Base-by-base conservation (phyloP, 2,329 filamentous ascomycete species). In the Fusarium tuaranense region DNA sequence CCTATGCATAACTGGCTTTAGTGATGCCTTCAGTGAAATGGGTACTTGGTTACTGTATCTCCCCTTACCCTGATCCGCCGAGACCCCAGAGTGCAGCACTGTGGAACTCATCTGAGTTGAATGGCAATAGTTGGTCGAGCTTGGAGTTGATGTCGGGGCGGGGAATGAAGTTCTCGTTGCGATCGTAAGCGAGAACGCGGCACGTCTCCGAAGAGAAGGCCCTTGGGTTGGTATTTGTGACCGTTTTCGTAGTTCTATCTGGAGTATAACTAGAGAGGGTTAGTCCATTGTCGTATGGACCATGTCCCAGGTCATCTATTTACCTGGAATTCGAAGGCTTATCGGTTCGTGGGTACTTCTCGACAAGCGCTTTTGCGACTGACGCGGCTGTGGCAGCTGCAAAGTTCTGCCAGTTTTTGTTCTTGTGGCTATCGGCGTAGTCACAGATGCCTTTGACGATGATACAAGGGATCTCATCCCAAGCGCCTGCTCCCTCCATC, bases 391-490 rank as follows among this genome's bases (percentile, higher is more conserved):
- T 82, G 0, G 80, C 82, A 1, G 84, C 82, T 0, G 84, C 83
- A 74, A 83, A 86, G 2, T 70, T 27, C 63, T 86, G 83, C 84
- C 83, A 86, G 1, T 16, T 64, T 32, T 75, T 75, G 14, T 71
- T 70, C 51, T 78, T 76, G 18, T 79, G 74, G 20, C 70, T 69
- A 7, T 80, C 78, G 0, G 77, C 76, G 36, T 80, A 80, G 46
- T 86, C 81, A 38, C 81, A 84, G 0, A 84, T 80, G 2, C 84
- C 83, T 13, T 84, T 84, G 51, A 86, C 81, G 0, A 83, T 73
- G 1, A 86, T 66, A 7, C 82, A 84, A 0, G 84, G 83, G 0
- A 85, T 63, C 0, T 75, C 70, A 1, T 82, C 78, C 78, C 78
- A 83, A 0, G 78, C 55, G 0, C 82, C 83, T 2, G 81, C 81